Evolutionary conservation across 139 green algal species (phyloP), one percentile per base, ranked within the genome.

Genomic region (Pseudopediastrum boryanum): DNA sequence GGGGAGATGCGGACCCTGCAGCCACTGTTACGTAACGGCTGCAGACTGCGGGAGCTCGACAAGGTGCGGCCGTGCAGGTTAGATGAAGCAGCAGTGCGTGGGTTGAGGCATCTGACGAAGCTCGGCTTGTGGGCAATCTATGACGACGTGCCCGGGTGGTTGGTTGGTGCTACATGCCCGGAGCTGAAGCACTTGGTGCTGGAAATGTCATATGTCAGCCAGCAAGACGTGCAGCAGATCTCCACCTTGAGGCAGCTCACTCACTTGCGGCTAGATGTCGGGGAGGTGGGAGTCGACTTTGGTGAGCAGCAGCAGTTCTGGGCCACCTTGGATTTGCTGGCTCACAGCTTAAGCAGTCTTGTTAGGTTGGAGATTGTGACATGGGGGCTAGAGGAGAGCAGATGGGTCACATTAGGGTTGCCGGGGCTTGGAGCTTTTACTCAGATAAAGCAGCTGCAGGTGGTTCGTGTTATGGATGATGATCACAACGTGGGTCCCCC

Each of bases 291-390:
- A n/a, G n/a, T n/a, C 91, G 43, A 91, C 16, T 35, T 90, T 86
- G 13, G 74, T 36, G 9, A 93, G 84, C 19, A 54, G 46, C 25
- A 89, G 86, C 66, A 96, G 78, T 83, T 96, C 92, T 4, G 29
- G 79, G 77, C 33, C 51, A 51, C 27, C n/a, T 81, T 58, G 36
- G 92, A 81, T 36, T 85, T 83, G 77, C 89, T 92, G 51, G 65
- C 81, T 25, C 85, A 89, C 23, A 95, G 82, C 41, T 93, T 92
- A 3, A 89, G 42, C 6, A 85, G 85, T 1, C 96, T 69, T 0
- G 93, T 90, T 27, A 97, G 82, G 76, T 97, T 93, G 13, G 89
- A 84, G 21, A 88, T 85, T 0, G 92, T 90, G 70, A 97, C 93
- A 6, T n/a, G n/a, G n/a, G n/a, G n/a, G 52, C 83, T 16, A 85